Evolutionary conservation across 495 filamentous ascomycete species (phyloP).

Genomic region (Clohesyomyces aquaticus): DNA sequence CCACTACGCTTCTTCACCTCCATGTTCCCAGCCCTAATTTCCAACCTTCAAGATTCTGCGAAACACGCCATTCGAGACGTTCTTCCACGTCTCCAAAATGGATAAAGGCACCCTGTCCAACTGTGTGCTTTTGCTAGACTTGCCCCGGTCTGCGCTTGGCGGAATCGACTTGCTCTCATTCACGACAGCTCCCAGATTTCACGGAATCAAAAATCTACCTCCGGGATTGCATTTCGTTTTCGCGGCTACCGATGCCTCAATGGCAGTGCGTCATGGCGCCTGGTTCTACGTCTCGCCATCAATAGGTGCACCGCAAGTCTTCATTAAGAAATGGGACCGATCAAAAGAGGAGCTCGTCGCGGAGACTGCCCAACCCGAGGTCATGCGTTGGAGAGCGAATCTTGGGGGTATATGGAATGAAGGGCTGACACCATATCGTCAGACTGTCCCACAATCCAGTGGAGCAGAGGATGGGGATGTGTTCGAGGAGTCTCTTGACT

Average conservation of each 20-base stretch:
- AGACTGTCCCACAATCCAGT: conserved; percentile 29
- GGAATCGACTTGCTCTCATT: conserved; percentile 53
- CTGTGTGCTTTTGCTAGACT: conserved; percentile 45
- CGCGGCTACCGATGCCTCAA: conserved; percentile 51
- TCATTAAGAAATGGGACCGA: conserved; percentile 63
- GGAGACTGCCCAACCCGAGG: conserved; percentile 42
- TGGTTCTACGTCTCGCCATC: conserved; percentile 58
- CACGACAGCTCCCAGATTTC: conserved; percentile 53
- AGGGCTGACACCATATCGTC: conserved; percentile 51
- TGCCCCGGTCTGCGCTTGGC: conserved; percentile 43
- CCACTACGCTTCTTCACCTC: background rate
- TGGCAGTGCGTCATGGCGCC: conserved; percentile 62
- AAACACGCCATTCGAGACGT: conserved; percentile 28
- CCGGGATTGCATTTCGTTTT: conserved; percentile 64
- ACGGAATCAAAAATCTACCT: conserved; percentile 64
- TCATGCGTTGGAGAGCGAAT: conserved; percentile 48
- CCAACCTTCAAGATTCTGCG: conserved; percentile 28
- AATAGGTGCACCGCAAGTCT: conserved; percentile 46
- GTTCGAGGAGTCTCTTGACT: conserved; percentile 46
- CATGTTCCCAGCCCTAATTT: background rate
- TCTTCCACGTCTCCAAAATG: conserved; percentile 34
- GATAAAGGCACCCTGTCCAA: conserved; percentile 27
- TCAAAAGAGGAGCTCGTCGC: conserved; percentile 44
- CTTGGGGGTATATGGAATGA: conserved; percentile 52
- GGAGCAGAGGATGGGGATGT: conserved; percentile 25